Evolutionary conservation across 1,139 yeast genomes (phyloP).

Genomic region (Wickerhamomyces sp.): DNA sequence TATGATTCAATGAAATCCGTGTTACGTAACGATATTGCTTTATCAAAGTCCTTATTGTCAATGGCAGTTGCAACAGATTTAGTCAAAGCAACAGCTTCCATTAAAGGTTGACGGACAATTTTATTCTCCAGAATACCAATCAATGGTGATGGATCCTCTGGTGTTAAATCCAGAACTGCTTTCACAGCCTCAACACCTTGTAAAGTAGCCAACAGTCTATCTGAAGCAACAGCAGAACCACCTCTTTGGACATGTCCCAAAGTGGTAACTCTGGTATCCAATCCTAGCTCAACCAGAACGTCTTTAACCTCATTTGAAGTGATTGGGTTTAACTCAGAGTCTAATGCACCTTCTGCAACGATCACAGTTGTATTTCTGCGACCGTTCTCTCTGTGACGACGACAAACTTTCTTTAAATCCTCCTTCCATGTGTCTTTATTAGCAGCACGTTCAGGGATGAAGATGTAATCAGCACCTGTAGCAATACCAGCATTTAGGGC

Average conservation of each 20-base stretch:
- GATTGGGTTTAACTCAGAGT: conserved; percentile 59
- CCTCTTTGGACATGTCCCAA: conserved; percentile 86
- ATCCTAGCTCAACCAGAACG: conserved; percentile 63
- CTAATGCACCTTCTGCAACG: conserved; percentile 82
- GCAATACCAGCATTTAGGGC: conserved; percentile 81
- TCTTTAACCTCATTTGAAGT: conserved; percentile 62
- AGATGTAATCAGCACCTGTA: conserved; percentile 75
- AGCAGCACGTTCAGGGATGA: conserved; percentile 77
- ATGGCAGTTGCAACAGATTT: conserved; percentile 68
- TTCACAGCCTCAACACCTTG: conserved; percentile 85
- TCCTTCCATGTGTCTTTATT: conserved; percentile 57
- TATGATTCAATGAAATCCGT: conserved; percentile 67
- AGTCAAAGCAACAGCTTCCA: conserved; percentile 68
- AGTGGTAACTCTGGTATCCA: conserved; percentile 75
- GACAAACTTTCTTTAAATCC: conserved; percentile 60
- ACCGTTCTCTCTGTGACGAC: conserved; percentile 64
- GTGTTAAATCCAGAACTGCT: conserved; percentile 66
- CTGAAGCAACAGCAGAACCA: conserved; percentile 80
- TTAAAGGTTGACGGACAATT: conserved; percentile 62
- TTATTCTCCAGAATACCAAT: conserved; percentile 71
- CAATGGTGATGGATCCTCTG: conserved; percentile 71
- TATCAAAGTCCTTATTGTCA: conserved; percentile 52
- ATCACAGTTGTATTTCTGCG: conserved; percentile 76
- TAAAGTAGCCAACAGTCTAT: conserved; percentile 66
- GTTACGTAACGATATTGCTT: conserved; percentile 65